phyloP scores from a whole-genome alignment of 768 basidiomycete genomes.

The Mycena kentingensis region DNA sequence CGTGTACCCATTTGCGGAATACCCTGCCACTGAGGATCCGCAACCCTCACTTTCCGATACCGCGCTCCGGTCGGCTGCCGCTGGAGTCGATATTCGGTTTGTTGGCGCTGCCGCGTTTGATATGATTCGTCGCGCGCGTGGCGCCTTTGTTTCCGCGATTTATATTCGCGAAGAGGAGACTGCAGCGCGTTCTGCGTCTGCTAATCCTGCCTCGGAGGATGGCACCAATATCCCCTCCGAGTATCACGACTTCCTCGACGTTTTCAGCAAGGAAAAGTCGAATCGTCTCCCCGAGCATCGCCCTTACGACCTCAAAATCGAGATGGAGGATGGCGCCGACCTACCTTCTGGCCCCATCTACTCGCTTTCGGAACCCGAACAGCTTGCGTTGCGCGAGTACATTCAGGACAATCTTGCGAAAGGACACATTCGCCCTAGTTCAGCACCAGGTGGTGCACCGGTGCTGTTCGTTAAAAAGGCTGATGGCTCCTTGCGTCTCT shows the following conservation, averaged over 20 bases:
- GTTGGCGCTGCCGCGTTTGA: neutral
- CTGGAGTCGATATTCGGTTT: neutral
- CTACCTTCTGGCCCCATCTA: constrained; percentile 5
- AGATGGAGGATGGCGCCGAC: constrained; percentile 31
- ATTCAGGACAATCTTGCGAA: neutral
- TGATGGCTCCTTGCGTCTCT: constrained; percentile 25
- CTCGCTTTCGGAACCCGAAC: neutral
- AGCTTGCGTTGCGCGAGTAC: neutral
- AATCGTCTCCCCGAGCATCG: constrained; percentile 31
- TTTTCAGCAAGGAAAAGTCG: constrained; percentile 29
- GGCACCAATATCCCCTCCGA: constrained; percentile 12
- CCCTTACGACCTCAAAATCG: constrained; percentile 35
- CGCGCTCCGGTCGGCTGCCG: neutral
- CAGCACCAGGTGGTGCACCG: constrained; percentile 15
- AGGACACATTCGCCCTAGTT: neutral
- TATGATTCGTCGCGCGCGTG: neutral
- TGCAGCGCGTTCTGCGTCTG: neutral
- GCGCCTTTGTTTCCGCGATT: neutral
- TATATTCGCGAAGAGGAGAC: neutral
- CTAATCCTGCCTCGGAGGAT: neutral
- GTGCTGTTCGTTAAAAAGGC: constrained; percentile 30
- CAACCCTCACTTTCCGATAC: neutral
- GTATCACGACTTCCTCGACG: constrained; percentile 31
- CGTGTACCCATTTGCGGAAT: neutral
- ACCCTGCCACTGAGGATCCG: neutral